Evolutionary conservation across 1,284 basidiomycete genomes (phyloP).

Genomic region (Golubevia sp.): DNA sequence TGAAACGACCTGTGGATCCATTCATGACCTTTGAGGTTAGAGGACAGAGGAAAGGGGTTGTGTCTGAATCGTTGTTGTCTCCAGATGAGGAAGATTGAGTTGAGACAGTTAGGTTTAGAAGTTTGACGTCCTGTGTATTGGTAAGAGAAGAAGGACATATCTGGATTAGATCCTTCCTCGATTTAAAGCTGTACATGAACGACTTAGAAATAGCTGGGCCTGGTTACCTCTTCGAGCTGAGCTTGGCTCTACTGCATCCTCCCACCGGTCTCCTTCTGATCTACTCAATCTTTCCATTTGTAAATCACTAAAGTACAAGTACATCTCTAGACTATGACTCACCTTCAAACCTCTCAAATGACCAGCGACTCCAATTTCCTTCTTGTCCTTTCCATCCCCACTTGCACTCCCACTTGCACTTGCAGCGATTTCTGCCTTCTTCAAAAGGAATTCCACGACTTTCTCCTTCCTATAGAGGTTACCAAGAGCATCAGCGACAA

Average conservation of each 20-base stretch:
- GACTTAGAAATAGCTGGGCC: too few relatives aligned
- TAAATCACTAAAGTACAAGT: too few relatives aligned
- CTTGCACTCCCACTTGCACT: neutral
- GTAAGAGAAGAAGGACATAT: neutral
- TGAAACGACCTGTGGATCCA: slow-evolving; percentile 37
- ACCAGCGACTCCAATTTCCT: slow-evolving; percentile 18
- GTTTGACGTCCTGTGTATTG: neutral
- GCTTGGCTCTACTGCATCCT: too few relatives aligned
- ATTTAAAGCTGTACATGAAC: too few relatives aligned
- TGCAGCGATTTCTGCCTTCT: slow-evolving; percentile 2
- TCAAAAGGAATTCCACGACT: slow-evolving; percentile 38
- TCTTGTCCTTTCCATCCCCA: neutral
- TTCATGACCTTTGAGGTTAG: slow-evolving; percentile 49
- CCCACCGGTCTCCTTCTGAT: too few relatives aligned
- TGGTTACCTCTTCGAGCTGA: too few relatives aligned
- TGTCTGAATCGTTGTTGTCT: slow-evolving; percentile 4
- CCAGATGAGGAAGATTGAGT: neutral
- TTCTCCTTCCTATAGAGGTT: slow-evolving; percentile 57
- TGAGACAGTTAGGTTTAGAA: neutral
- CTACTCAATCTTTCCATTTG: too few relatives aligned
- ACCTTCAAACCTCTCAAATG: slow-evolving; percentile 44
- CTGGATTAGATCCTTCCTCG: too few relatives aligned
- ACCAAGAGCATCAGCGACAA: slow-evolving; percentile 48
- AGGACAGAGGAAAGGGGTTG: slow-evolving; percentile 45
- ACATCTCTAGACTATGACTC: too few relatives aligned